Percentiles rank a stretch among this genome's conserved stretches.
These are phyloP conservation scores for Panellus pusillus DNA, from an alignment of 768 basidiomycete species.

Conservation along the genomic window DNA sequence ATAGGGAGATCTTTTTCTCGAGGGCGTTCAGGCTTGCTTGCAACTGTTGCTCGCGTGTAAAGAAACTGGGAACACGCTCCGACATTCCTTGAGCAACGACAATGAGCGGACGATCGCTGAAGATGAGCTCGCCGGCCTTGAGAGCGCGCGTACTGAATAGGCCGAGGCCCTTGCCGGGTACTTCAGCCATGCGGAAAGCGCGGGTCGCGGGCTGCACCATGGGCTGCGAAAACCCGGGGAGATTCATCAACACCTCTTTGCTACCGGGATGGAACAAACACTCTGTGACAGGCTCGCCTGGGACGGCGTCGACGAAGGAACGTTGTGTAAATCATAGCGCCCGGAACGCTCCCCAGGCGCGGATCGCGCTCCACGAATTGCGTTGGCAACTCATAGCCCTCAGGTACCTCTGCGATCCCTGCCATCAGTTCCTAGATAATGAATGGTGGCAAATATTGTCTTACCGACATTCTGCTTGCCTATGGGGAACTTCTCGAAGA, in stretches of 20 bases:
- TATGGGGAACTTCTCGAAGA: no score
- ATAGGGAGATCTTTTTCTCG: conserved; percentile 25
- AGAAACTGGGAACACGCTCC: background rate
- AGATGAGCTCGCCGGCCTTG: conserved; percentile 31
- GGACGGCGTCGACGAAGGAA: background rate
- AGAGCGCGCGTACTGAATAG: conserved; percentile 32
- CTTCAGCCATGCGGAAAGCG: conserved; percentile 15
- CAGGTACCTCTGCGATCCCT: background rate
- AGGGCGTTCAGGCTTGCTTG: conserved; percentile 9
- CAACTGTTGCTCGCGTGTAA: background rate
- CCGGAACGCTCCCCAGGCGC: background rate
- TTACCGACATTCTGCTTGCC: no score
- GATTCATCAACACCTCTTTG: conserved; percentile 1
- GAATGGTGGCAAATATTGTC: no score
- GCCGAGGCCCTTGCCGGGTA: conserved; percentile 26
- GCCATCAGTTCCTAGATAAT: no score
- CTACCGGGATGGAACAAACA: background rate
- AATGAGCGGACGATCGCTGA: conserved; percentile 37
- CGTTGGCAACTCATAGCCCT: background rate
- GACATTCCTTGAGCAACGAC: conserved; percentile 21
- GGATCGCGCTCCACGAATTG: background rate
- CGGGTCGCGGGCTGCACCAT: conserved; percentile 1
- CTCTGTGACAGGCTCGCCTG: background rate
- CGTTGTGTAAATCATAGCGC: background rate
- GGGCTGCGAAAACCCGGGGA: conserved; percentile 19